Conservation (phyloP, 2,329 filamentous ascomycete genomes). For the Zelopaecilomyces penicillatus region DNA sequence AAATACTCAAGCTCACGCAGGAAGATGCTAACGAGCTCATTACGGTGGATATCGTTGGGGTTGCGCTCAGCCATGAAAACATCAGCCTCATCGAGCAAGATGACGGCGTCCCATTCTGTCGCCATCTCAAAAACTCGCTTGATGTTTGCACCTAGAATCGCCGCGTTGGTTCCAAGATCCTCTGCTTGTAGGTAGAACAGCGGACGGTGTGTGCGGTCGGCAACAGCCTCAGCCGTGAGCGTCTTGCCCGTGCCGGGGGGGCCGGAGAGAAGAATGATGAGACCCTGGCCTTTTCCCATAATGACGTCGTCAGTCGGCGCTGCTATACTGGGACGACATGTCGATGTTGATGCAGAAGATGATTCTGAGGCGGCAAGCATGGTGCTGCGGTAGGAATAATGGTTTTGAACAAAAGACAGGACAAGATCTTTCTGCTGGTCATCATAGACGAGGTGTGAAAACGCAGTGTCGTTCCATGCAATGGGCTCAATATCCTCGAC, state of each 20-base stretch:
- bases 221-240: conserved; percentile 35
- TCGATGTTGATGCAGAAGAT: neutral
- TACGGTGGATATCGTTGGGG: conserved; percentile 36
- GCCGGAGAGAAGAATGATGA: conserved; percentile 37
- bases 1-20: conserved; percentile 38
- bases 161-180: conserved; percentile 37
- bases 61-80: conserved; percentile 42
- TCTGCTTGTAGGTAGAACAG: conserved; percentile 38
- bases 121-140: conserved; percentile 39
- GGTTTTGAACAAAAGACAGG: conserved; percentile 39
- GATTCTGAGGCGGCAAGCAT: conserved; percentile 2
- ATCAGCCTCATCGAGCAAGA: conserved; percentile 46
- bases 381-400: conserved; percentile 16
- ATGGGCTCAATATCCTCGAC: conserved; percentile 34
- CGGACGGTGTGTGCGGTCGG: conserved; percentile 33
- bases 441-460: conserved; percentile 37
- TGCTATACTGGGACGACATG: conserved; percentile 3
- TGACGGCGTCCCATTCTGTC: conserved; percentile 40
- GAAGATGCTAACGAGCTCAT: conserved; percentile 41
- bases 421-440: conserved; percentile 39
- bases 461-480: conserved; percentile 37
- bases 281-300: conserved; percentile 33
- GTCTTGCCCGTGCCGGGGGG: conserved; percentile 41
- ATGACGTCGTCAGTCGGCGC: conserved; percentile 31
- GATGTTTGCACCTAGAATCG: conserved; percentile 37